Conservation (phyloP, 2,329 filamentous ascomycete genomes). For the Triangularia setosa region DNA sequence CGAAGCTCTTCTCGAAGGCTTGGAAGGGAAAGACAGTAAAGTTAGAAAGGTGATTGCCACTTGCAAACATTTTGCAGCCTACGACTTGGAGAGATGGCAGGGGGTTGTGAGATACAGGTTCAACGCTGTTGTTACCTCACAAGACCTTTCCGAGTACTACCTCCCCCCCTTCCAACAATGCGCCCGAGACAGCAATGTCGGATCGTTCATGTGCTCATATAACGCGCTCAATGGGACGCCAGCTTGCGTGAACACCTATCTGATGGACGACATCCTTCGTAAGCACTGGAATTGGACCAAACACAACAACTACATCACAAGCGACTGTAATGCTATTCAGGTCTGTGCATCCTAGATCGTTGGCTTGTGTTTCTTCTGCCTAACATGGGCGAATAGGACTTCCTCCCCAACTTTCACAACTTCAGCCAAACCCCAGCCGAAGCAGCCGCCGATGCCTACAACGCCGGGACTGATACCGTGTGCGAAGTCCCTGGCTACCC, state of each 20-base stretch:
- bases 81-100: conserved; percentile 47
- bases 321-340: conserved; percentile 24
- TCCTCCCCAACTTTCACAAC: conserved; percentile 22
- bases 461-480: conserved; percentile 24
- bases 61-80: conserved; percentile 58
- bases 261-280: conserved; percentile 59
- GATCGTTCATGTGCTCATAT: conserved; percentile 60
- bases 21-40: conserved; percentile 24
- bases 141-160: conserved; percentile 66
- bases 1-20: conserved; percentile 23
- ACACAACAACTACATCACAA: conserved; percentile 24
- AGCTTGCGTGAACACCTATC: conserved; percentile 42
- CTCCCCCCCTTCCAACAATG: conserved; percentile 63
- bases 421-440: conserved; percentile 19
- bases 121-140: conserved; percentile 45
- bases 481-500: conserved; percentile 22
- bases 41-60: conserved; percentile 34
- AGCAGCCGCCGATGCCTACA: conserved; percentile 21
- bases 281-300: conserved; percentile 27
- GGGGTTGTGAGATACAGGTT: conserved; percentile 40
- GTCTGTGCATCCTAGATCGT: neutral
- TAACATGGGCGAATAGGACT: conserved; percentile 7
- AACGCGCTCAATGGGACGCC: conserved; percentile 62
- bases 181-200: conserved; percentile 52
- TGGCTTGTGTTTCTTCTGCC: neutral